Evolutionary conservation across 2,329 filamentous ascomycete species (phyloP), one percentile per base, ranked within the genome.

Genomic region (Pseudocercospora crystallina): DNA sequence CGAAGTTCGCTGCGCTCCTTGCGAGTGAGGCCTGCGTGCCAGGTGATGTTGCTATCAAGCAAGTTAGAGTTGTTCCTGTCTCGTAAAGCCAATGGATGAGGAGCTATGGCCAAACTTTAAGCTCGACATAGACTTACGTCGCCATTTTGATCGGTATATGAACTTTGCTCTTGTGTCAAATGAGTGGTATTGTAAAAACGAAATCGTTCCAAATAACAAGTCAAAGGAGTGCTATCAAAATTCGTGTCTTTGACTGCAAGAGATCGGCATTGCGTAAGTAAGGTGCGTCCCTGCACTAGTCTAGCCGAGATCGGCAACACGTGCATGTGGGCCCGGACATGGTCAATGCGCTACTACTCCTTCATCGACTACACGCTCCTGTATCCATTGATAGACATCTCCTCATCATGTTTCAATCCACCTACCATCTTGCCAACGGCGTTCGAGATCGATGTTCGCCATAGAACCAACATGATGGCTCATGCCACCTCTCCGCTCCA

Each of bases 11-110:
- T 85, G 72, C 89, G 87, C 80, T 94, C 89, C 56, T 77, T 72
- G 73, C 88, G 87, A 48, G 86, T 87, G 68, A 94, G 85, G 56
- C 86, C 88, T 8, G 85, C 79, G 78, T 94, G 89, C 89, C 89
- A 94, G 71, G 88, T 92, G 72, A 94, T 92, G 80, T 94, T 94
- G 71, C 89, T 94, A 35, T 14, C 30, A n/a, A 31, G 39, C 14
- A 33, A 14, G 31, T 59, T 42, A 57, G 57, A 49, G 26, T 26
- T 42, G 32, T 13, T 36, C 8, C n/a, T 14, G 29, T 37, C 5
- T 34, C 20, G 13, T 32, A n/a, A 30, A 29, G 32, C 11, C 20
- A 14, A 43, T 8, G 5, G 26, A 15, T 8, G 9, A 1, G 5
- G 2, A 9, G 12, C 8, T 34, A 12, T 5, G 30, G 30, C 26